These are phyloP conservation scores for Glomus cerebriforme DNA, from an alignment of 192 early-diverging fungal species.

Conservation along the genomic window DNA sequence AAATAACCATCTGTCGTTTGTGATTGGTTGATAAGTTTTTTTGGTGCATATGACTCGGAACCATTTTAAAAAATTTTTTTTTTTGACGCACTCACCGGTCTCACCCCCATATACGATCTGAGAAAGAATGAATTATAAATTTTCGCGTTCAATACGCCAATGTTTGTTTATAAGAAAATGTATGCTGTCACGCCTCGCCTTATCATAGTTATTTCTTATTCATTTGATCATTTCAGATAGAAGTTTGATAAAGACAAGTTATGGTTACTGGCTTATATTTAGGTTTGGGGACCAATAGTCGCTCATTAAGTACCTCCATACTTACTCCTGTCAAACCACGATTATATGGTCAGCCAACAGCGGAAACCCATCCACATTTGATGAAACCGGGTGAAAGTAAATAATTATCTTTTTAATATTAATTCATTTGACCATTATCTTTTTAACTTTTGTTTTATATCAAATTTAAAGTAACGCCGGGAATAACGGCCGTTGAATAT, in stretches of 20 bases:
- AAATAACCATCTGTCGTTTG: too few species aligned
- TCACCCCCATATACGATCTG: too few species aligned
- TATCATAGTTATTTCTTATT: not conserved
- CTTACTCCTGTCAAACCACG: not conserved
- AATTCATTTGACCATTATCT: not conserved
- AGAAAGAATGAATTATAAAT: not conserved
- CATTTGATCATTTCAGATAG: not conserved
- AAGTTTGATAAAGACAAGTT: not conserved
- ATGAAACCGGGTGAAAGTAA: conserved; percentile 71
- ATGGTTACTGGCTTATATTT: not conserved
- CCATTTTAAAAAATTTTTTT: too few species aligned
- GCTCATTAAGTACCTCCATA: not conserved
- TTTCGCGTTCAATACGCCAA: not conserved
- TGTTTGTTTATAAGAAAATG: not conserved
- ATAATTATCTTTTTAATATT: not conserved
- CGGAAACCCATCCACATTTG: conserved; percentile 81
- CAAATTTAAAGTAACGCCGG: conserved; percentile 68
- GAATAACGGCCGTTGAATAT: conserved; percentile 76
- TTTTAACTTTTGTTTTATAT: conserved; percentile 14
- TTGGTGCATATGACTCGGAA: too few species aligned
- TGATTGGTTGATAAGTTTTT: too few species aligned
- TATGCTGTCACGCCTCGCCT: not conserved
- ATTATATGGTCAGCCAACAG: conserved; percentile 79
- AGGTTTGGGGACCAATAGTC: not conserved
- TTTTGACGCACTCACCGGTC: too few species aligned